Evolutionary conservation across 2,329 filamentous ascomycete genomes (phyloP), one percentile per base, ranked within the genome.

Genomic region (Alternaria metachromatica): DNA sequence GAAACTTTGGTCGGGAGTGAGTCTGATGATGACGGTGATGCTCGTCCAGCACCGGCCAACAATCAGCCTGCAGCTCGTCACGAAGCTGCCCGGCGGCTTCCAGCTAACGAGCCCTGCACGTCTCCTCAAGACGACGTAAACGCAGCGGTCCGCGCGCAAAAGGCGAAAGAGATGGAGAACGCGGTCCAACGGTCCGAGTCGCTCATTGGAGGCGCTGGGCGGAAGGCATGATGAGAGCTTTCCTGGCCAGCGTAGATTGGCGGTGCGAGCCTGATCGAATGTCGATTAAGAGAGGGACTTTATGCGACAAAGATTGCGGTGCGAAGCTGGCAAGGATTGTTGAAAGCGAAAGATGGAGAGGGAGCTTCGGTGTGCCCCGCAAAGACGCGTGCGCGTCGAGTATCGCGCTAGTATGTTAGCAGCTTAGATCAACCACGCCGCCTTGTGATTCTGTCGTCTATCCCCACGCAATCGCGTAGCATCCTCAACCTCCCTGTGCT

Each of bases 1-100:
- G 41, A 54, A 18, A 49, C 44, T 66, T 15, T 61, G 54, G 54
- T 58, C 30, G 28, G 26, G 41, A n/a, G 15, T 61, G 43, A 58
- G 57, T 44, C n/a, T 66, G 25, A 63, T 60, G 45, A 41, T 45
- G 30, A 51, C 45, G n/a, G 15, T 63, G 9, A 33, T 55, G 18
- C 30, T 64, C n/a, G 25, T 48, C n/a, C 43, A 45, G 13, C 41
- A 26, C n/a, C 37, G 55, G 6, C 59, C 55, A 13, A 58, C 18
- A 15, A 25, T 62, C 25, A 50, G 37, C 26, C 15, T 62, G 12
- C 55, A 65, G 25, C 25, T 65, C 20, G 55, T n/a, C 8, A 33
- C 37, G 33, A 33, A 55, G 12, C 26, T 55, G 25, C 56, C 50
- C 15, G 50, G 43, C 25, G 44, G 33, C 6, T 30, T 55, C 30